phyloP scores from a whole-genome alignment of 805 yeast species.

The Spencermartinsiella europaea region DNA sequence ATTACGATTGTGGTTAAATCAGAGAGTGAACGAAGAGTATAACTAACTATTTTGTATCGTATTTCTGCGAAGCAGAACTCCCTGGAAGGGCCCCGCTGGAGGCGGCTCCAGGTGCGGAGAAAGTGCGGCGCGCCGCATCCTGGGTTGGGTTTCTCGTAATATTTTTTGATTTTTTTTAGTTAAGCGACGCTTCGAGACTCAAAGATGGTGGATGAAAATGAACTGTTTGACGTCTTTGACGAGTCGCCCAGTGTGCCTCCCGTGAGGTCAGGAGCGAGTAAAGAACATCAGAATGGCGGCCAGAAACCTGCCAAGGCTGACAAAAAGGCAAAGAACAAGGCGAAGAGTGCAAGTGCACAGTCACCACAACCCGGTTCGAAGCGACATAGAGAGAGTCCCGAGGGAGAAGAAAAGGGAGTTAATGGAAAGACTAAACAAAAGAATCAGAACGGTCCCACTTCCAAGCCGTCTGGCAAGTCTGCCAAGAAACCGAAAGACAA shows the following conservation, averaged over 20 bases:
- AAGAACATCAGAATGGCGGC: slow-evolving; percentile 1
- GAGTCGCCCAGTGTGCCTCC: slow-evolving; percentile 23
- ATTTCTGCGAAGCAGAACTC: too few relatives aligned
- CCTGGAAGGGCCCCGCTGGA: too few relatives aligned
- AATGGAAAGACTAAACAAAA: background rate
- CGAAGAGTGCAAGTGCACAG: background rate
- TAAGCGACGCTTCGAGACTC: background rate
- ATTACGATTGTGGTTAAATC: too few relatives aligned
- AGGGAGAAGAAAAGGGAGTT: background rate
- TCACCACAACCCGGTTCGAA: background rate
- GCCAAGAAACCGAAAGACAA: background rate
- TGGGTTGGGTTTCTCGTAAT: too few relatives aligned
- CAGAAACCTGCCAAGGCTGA: slow-evolving; percentile 1
- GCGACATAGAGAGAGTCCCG: background rate
- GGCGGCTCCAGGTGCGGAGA: too few relatives aligned
- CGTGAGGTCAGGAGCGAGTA: slow-evolving; percentile 15
- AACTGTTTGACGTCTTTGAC: slow-evolving; percentile 30
- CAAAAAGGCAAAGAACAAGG: slow-evolving; percentile 1
- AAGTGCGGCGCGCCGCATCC: too few relatives aligned
- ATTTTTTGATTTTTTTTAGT: slow-evolving; percentile 8
- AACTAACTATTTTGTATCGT: too few relatives aligned
- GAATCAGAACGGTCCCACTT: slow-evolving; percentile 1
- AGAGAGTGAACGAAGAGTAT: too few relatives aligned
- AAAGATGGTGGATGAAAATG: slow-evolving; percentile 21
- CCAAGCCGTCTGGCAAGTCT: background rate